Conservation (phyloP, 1,284 basidiomycete species). For the Ustilago hordei region DNA sequence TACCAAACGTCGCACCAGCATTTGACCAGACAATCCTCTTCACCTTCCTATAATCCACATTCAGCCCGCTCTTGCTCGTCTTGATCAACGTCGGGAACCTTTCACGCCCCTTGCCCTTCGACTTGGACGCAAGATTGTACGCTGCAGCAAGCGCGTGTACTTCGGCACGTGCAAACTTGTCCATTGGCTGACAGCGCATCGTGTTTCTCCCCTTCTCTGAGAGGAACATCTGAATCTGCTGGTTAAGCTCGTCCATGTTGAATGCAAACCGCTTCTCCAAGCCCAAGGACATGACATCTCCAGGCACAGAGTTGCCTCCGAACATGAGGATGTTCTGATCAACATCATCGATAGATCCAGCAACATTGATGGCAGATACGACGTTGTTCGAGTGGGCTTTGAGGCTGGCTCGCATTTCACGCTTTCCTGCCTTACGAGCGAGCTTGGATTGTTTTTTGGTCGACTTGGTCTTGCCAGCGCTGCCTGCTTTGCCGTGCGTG, state of each 20-base stretch:
- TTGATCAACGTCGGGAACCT: slow-evolving; percentile 67
- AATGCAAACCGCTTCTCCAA: slow-evolving; percentile 42
- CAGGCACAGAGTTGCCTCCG: slow-evolving; percentile 17
- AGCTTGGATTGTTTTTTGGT: slow-evolving; percentile 58
- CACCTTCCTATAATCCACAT: slow-evolving; percentile 54
- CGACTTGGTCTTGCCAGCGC: slow-evolving; percentile 41
- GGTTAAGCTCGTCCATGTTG: slow-evolving; percentile 59
- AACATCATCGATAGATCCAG: slow-evolving; percentile 39
- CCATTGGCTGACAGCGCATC: slow-evolving; percentile 66
- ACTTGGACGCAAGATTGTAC: slow-evolving; percentile 60
- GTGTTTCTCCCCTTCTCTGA: slow-evolving; percentile 51
- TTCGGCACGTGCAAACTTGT: slow-evolving; percentile 65
- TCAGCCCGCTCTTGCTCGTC: slow-evolving; percentile 47
- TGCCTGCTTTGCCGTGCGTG: slow-evolving; percentile 54
- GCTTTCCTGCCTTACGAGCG: slow-evolving; percentile 48
- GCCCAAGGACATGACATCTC: slow-evolving; percentile 29
- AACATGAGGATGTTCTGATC: slow-evolving; percentile 33
- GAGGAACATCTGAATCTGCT: slow-evolving; percentile 62
- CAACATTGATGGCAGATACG: slow-evolving; percentile 30
- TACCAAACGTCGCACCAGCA: slow-evolving; percentile 53
- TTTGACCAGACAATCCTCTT: slow-evolving; percentile 47
- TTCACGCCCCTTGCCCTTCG: slow-evolving; percentile 55
- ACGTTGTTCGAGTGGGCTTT: slow-evolving; percentile 49
- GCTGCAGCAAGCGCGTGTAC: slow-evolving; percentile 66
- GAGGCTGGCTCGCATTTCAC: slow-evolving; percentile 44